Base-by-base conservation (phyloP, 2,329 filamentous ascomycete genomes). In the Diaporthe citriasiana region DNA sequence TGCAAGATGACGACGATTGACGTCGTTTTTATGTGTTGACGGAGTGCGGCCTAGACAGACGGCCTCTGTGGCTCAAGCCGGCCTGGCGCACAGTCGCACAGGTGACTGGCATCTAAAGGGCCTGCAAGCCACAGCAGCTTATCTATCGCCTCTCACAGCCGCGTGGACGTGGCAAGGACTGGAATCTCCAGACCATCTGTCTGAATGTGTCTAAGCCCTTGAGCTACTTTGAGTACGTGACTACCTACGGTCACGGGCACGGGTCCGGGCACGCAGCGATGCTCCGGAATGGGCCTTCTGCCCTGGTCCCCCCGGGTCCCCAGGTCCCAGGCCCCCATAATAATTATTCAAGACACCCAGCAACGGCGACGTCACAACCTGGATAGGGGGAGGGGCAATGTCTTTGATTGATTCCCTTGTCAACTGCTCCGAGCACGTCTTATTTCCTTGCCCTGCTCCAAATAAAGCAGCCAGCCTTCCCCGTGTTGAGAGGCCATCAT, bases 341-440 rank as follows among this genome's bases (percentile, higher is more conserved):
- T 68, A 40, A 68, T 68, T 40, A 68, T 53, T 68, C 45, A 68
- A 40, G 63, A 53, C 33, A 47, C 45, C 47, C 47, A 68, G 47
- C 33, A n/a, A 53, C 33, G 63, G 47, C 63, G 47, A 68, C 63
- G 63, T 68, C 63, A 68, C 63, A 53, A 53, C 63, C 63, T 68
- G 47, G 30, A 68, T 27, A 68, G 63, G 63, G 63, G 63, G 63
- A 68, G 63, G 63, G 63, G 63, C 63, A 68, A 68, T 53, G 63
- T 68, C 63, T 68, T 68, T 40, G 47, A 45, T 68, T 68, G 63
- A 68, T 68, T 68, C 47, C 63, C 63, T 40, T 68, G 63, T 40
- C 63, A 8, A n/a, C 42, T 35, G 42, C 38, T 22, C 35, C 4
- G 9, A 35, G 30, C 33, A 38, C 38, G 57, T 60, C 38, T 60